Evolutionary conservation across 371 early-diverging fungal species (phyloP), one percentile per base, ranked within the genome.

Genomic region (Enterospora canceri): DNA sequence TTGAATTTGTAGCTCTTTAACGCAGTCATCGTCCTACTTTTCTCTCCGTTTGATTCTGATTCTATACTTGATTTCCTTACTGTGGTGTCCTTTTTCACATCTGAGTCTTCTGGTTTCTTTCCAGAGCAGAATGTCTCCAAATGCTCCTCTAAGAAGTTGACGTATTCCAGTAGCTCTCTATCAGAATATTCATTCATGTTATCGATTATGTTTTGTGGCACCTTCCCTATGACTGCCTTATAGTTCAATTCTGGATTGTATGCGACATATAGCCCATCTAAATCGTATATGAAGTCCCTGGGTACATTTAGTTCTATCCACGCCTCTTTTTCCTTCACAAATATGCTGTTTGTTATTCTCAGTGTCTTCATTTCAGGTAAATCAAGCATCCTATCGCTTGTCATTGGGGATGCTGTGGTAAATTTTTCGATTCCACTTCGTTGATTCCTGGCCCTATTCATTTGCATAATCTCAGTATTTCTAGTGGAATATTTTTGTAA

Each of bases 241-340:
- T 32, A 55, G 31, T 75, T 62, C 24, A 19, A 19, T 19, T 55
- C 35, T 32, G 49, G 32, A 48, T 70, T 62, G 56, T 71, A 78
- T 54, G 57, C 49, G 8, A 78, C 32, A 2, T 48, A 54, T 21
- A 78, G 40, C 29, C 48, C 30, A 21, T 31, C 21, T 29, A 78
- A 65, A 50, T 71, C 71, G 62, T 69, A 78, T 48, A 71, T 63
- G 28, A 70, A 78, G 54, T 67, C 61, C 16, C 53, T 12, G 28
- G 70, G 62, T 12, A 58, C 34, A 32, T 73, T 75, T 19, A 62
- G 15, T 24, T 24, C 15, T 21, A 51, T 51, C 4, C 8, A 40
- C n/a, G 8, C n/a, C n/a, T 40, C n/a, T 12, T 40, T 40, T 12
- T 40, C n/a, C n/a, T 40, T 40, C 8, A 40, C n/a, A 40, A 40